These are phyloP conservation scores for Hypoxylon perforatum DNA, from an alignment of 495 filamentous ascomycete species.

Conservation along the genomic window DNA sequence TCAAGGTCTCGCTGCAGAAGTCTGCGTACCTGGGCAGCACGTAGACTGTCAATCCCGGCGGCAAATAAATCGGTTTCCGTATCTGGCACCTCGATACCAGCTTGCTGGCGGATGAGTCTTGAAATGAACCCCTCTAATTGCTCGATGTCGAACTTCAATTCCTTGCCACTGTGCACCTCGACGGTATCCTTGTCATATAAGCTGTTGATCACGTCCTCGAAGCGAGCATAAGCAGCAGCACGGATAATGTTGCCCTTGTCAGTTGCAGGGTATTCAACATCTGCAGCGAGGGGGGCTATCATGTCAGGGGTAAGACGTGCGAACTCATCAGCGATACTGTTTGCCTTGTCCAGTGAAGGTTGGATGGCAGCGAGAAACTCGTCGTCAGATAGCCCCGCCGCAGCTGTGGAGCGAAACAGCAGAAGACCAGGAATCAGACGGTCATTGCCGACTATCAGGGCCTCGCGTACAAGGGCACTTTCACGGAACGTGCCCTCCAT, in stretches of 20 bases:
- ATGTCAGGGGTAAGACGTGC: slow-evolving; percentile 67
- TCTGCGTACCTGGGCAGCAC: slow-evolving; percentile 66
- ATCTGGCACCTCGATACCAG: slow-evolving; percentile 54
- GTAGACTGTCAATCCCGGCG: slow-evolving; percentile 69
- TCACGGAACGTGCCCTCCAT: slow-evolving; percentile 69
- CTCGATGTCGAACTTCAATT: slow-evolving; percentile 50
- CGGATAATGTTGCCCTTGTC: slow-evolving; percentile 70
- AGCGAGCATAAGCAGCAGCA: slow-evolving; percentile 61
- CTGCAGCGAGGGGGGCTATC: slow-evolving; percentile 56
- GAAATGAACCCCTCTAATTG: slow-evolving; percentile 58
- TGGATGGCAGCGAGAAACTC: slow-evolving; percentile 60
- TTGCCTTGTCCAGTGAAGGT: slow-evolving; percentile 61
- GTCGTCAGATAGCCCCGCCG: slow-evolving; percentile 48
- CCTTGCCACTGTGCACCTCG: slow-evolving; percentile 30
- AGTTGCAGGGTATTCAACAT: slow-evolving; percentile 59
- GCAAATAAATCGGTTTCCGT: slow-evolving; percentile 63
- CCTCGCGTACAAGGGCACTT: slow-evolving; percentile 38
- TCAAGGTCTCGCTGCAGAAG: slow-evolving; percentile 60
- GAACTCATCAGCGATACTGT: slow-evolving; percentile 60
- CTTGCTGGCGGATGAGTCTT: slow-evolving; percentile 51
- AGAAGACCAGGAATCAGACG: slow-evolving; percentile 60
- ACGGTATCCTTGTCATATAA: slow-evolving; percentile 53
- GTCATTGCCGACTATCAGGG: slow-evolving; percentile 47
- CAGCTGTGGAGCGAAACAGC: slow-evolving; percentile 54
- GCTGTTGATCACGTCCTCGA: slow-evolving; percentile 59